Percentiles rank a stretch among this genome's conserved stretches.
Evolutionary conservation across 495 filamentous ascomycete species (phyloP).

Genomic region (Lasiosphaeris hirsuta): DNA sequence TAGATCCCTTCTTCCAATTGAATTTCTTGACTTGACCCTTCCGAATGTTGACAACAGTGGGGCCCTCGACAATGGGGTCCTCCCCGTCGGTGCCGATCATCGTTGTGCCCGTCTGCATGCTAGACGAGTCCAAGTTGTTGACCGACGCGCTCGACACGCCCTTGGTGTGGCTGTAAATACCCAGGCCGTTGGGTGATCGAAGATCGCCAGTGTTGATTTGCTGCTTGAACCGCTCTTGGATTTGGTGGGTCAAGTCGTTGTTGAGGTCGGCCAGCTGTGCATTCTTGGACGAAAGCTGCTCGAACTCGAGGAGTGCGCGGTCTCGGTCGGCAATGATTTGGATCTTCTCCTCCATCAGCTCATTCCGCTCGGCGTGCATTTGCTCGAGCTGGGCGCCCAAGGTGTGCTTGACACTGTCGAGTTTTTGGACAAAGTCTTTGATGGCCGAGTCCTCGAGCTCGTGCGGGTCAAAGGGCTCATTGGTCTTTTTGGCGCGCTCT

Average conservation of each 20-base stretch:
- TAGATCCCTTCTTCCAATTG: slow-evolving; percentile 96
- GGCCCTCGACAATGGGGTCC: slow-evolving; percentile 66
- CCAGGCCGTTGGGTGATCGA: slow-evolving; percentile 70
- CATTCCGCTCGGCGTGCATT: slow-evolving; percentile 76
- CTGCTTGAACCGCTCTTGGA: slow-evolving; percentile 86
- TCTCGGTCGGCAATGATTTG: slow-evolving; percentile 78
- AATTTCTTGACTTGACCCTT: slow-evolving; percentile 93
- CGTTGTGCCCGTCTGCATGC: slow-evolving; percentile 35
- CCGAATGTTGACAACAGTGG: slow-evolving; percentile 87
- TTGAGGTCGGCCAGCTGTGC: slow-evolving; percentile 90
- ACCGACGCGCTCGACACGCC: slow-evolving; percentile 68
- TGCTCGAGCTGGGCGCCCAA: slow-evolving; percentile 77
- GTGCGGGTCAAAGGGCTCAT: slow-evolving; percentile 65
- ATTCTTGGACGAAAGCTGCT: slow-evolving; percentile 90
- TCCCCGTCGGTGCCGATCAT: slow-evolving; percentile 65
- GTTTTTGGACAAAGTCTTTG: slow-evolving; percentile 80
- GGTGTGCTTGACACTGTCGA: slow-evolving; percentile 80
- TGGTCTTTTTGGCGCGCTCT: slow-evolving; percentile 66
- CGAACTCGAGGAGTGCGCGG: slow-evolving; percentile 90
- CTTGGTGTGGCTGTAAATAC: slow-evolving; percentile 77
- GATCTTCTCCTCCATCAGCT: slow-evolving; percentile 75
- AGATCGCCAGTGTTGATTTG: slow-evolving; percentile 57
- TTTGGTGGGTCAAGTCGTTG: slow-evolving; percentile 88
- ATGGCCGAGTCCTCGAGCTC: slow-evolving; percentile 81
- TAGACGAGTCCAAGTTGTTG: slow-evolving; percentile 47